Conservation (phyloP, 2,329 filamentous ascomycete species). For the Aspergillus amoenus region DNA sequence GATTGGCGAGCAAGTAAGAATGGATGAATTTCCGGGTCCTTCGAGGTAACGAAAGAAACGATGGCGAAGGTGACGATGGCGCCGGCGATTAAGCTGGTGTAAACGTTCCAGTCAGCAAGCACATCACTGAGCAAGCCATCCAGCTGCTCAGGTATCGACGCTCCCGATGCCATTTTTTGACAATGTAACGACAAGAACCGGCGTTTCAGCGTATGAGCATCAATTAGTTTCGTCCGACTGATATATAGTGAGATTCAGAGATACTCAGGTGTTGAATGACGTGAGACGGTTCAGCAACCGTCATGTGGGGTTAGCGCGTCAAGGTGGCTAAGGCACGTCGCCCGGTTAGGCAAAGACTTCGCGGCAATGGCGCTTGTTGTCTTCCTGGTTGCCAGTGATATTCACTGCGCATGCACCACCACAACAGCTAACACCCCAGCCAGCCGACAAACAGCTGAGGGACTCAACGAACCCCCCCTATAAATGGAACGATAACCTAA, state of each 20-base stretch:
- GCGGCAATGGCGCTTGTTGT: slow-evolving; percentile 23
- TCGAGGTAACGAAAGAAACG: slow-evolving; percentile 68
- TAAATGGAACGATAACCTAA: slow-evolving; percentile 10
- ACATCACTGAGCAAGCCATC: slow-evolving; percentile 70
- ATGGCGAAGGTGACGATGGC: slow-evolving; percentile 66
- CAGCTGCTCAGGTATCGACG: slow-evolving; percentile 63
- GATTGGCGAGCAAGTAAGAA: slow-evolving; percentile 86
- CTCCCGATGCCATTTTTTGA: slow-evolving; percentile 42
- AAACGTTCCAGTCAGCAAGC: slow-evolving; percentile 77
- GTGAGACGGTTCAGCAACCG: slow-evolving; percentile 14
- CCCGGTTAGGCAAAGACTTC: slow-evolving; percentile 18
- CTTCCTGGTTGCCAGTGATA: slow-evolving; percentile 14
- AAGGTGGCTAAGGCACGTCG: not conserved
- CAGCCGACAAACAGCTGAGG: not conserved
- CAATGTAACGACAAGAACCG: not conserved
- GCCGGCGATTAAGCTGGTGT: slow-evolving; percentile 71
- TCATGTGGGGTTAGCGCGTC: slow-evolving; percentile 19
- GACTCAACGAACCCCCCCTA: not conserved
- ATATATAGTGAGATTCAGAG: not conserved
- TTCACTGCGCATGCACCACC: slow-evolving; percentile 13
- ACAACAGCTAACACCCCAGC: slow-evolving; percentile 19
- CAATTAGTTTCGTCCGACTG: not conserved
- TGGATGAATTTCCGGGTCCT: slow-evolving; percentile 88
- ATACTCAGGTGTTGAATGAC: slow-evolving; percentile 11
- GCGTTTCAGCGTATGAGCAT: not conserved